Base-by-base conservation (phyloP, 1,139 yeast species). In the Taphrina populina region DNA sequence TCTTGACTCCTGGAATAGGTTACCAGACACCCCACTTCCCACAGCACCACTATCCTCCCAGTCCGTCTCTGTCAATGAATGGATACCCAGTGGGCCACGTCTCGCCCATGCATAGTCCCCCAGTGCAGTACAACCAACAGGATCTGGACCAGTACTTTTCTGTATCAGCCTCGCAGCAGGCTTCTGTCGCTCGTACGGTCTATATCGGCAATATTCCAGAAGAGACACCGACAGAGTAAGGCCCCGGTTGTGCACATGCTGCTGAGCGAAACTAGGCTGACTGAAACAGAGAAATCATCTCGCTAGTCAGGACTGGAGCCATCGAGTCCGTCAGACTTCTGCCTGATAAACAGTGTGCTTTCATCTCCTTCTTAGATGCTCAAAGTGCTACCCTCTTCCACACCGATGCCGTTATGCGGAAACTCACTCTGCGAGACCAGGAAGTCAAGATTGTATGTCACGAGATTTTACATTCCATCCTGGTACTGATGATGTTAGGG, bases 231-330 rank as follows among this genome's bases (percentile, higher is more conserved):
- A 46, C 54, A 6, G 54, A 49, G 47, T 43, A 30, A 30, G 47
- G 20, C n/a, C 27, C 4, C 27, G 5, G 13, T 8, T 5, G 11
- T 32, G n/a, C n/a, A 76, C 88, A 58, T 80, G 88, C 26, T 82
- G 94, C 2, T 82, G 84, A 64, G 95, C 88, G 65, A 72, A 92
- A 56, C 75, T 92, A 65, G 92, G 92, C 87, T 67, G 96, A 92
- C 27, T 80, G 95, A 15, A 8, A 19, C 41, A 43, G 47, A 7
- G 54, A 49, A 19, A 29, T 49, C 33, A 39, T 49, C 32, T 39
- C 40, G 17, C 39, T 49, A 3, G 54, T 49, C 5, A 34, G 39
- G 63, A 84, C 95, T 27, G 97, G 97, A 21, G 82, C 88, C 19
- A 81, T 92, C 59, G 98, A 92, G 71, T 81, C 81, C 59, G 83